These are phyloP conservation scores for Trichoderma gamsii DNA, from an alignment of 495 filamentous ascomycete genomes.

Conservation along the genomic window DNA sequence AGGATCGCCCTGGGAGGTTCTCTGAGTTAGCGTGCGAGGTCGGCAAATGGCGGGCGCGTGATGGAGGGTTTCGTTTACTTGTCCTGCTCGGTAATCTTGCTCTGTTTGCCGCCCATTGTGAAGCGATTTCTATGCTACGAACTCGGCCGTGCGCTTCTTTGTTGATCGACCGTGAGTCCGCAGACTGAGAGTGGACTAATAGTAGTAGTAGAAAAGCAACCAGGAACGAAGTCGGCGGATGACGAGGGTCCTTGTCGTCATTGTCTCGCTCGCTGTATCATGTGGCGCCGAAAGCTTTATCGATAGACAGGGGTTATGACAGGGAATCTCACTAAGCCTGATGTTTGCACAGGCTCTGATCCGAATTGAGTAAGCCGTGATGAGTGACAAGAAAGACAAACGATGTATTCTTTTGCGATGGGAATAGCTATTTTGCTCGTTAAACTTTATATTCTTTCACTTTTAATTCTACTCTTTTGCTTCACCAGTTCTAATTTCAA, in stretches of 20 bases:
- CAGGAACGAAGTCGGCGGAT: not conserved
- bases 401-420: no score
- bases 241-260: conserved; percentile 6
- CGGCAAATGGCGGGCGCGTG: not conserved
- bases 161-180: not conserved
- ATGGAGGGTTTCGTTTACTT: conserved; percentile 8
- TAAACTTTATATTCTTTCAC: no score
- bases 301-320: conserved; percentile 8
- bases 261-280: conserved; percentile 4
- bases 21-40: not conserved
- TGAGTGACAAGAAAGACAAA: no score
- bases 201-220: not conserved
- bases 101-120: conserved; percentile 17
- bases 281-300: conserved; percentile 15
- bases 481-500: not conserved
- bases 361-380: not conserved
- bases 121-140: not conserved
- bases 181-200: not conserved
- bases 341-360: not conserved
- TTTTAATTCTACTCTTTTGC: no score
- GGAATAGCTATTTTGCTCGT: no score
- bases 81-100: conserved; percentile 18
- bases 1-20: conserved; percentile 69
- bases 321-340: not conserved
- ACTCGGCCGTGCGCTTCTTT: not conserved